Percentiles rank a stretch among this genome's conserved stretches.
phyloP scores from a whole-genome alignment of 805 yeast species.

The Lipomyces mesembrius region DNA sequence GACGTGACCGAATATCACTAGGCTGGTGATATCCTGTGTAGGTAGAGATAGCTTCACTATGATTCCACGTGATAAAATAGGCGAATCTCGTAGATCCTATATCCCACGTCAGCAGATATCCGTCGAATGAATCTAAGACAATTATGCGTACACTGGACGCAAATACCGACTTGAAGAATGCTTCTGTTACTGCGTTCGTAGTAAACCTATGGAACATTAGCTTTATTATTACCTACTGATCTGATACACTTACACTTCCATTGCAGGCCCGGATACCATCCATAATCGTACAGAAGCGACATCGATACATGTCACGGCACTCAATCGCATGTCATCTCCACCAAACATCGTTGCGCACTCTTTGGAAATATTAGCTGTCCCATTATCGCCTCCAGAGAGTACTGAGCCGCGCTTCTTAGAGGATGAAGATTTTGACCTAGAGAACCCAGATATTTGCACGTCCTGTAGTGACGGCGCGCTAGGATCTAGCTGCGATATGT shows the following conservation, averaged over 20 bases:
- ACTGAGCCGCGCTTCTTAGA: neutral
- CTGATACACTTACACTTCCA: constrained; percentile 19
- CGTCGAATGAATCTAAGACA: neutral
- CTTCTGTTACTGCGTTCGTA: constrained; percentile 14
- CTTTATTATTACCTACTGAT: neutral
- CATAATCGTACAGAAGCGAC: constrained; percentile 12
- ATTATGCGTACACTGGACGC: constrained; percentile 10
- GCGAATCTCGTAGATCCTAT: neutral
- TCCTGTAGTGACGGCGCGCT: neutral
- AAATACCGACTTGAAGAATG: constrained; percentile 14
- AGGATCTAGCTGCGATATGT: neutral
- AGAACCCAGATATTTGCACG: constrained; percentile 1
- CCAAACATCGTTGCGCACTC: neutral
- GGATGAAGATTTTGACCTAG: neutral
- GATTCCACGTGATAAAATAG: constrained; percentile 13
- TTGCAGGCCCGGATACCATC: constrained; percentile 21
- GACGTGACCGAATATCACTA: constrained; percentile 14
- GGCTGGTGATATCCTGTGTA: constrained; percentile 2
- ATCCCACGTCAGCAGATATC: constrained; percentile 1
- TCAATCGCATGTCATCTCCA: neutral
- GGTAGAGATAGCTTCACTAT: constrained; percentile 16
- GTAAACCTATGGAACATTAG: constrained; percentile 16
- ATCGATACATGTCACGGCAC: constrained; percentile 17
- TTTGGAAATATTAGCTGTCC: neutral
- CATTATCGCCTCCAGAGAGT: neutral